Percentiles rank a stretch among this genome's conserved stretches.
phyloP scores from a whole-genome alignment of 345 rosid genomes.

The Salix udensis region DNA sequence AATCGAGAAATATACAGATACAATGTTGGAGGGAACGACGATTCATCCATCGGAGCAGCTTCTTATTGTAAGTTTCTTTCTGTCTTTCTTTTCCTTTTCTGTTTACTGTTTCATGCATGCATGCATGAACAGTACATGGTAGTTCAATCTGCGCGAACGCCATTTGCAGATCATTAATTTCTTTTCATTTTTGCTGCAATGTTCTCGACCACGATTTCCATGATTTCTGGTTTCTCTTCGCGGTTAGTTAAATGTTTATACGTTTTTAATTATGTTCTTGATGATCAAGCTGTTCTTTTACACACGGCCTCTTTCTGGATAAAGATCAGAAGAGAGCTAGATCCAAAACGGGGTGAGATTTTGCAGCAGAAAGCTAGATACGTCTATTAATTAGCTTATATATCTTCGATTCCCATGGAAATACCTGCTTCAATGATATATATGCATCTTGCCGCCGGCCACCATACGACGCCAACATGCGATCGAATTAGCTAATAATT shows the following conservation, averaged over 20 bases:
- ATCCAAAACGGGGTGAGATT: not conserved
- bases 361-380: not conserved
- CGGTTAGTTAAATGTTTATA: not conserved
- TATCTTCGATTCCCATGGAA: too few relatives aligned
- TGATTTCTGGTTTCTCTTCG: not conserved
- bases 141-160: not conserved
- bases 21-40: constrained; percentile 48
- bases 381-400: too few relatives aligned
- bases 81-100: not conserved
- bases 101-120: not conserved
- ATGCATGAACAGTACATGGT: not conserved
- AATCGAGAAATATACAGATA: not conserved
- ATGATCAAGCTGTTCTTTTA: not conserved
- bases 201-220: not conserved
- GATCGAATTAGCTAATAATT: too few relatives aligned
- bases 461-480: not conserved
- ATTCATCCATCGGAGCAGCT: constrained; percentile 39
- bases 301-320: not conserved
- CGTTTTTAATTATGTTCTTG: too few relatives aligned
- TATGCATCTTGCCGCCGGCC: not conserved
- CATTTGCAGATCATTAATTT: not conserved
- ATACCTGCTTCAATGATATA: not conserved
- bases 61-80: constrained; percentile 29
- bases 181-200: not conserved
- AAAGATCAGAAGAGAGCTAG: not conserved